These are phyloP conservation scores for Phytophthora capsici DNA, from an alignment of 352 stramenopile species.

Conservation along the genomic window DNA sequence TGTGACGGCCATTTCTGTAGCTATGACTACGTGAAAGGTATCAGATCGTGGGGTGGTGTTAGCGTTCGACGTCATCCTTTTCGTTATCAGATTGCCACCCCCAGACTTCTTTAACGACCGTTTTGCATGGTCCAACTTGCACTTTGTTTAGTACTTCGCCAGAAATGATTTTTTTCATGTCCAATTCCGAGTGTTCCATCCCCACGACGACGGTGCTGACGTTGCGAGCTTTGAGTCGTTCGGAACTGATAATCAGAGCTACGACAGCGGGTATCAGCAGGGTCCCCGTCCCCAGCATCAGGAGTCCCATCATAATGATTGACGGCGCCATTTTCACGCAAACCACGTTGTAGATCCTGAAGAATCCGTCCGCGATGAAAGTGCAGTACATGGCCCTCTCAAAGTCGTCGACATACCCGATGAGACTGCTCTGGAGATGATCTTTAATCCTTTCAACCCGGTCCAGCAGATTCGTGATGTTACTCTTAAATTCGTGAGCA, in stretches of 20 bases:
- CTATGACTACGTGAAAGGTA: no score
- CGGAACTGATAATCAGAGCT: conserved; percentile 63
- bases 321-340: conserved; percentile 60
- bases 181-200: background rate
- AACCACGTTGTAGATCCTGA: conserved; percentile 50
- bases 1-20: no score
- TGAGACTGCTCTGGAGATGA: conserved; percentile 48
- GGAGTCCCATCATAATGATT: conserved; percentile 72
- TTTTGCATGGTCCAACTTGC: no score
- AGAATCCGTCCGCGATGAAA: conserved; percentile 53
- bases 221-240: conserved; percentile 53
- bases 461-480: conserved; percentile 39
- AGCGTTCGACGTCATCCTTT: no score
- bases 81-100: no score
- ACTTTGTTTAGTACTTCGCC: no score
- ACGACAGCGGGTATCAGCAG: conserved; percentile 68
- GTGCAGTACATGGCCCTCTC: conserved; percentile 64
- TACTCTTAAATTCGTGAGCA: conserved; percentile 51
- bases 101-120: no score
- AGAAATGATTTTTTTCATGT: background rate
- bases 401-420: conserved; percentile 61
- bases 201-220: conserved; percentile 18
- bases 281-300: conserved; percentile 59
- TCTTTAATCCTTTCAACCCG: conserved; percentile 46
- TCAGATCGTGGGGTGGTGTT: no score